phyloP scores from a whole-genome alignment of 2,329 filamentous ascomycete species.

The Colletotrichum acutatum region DNA sequence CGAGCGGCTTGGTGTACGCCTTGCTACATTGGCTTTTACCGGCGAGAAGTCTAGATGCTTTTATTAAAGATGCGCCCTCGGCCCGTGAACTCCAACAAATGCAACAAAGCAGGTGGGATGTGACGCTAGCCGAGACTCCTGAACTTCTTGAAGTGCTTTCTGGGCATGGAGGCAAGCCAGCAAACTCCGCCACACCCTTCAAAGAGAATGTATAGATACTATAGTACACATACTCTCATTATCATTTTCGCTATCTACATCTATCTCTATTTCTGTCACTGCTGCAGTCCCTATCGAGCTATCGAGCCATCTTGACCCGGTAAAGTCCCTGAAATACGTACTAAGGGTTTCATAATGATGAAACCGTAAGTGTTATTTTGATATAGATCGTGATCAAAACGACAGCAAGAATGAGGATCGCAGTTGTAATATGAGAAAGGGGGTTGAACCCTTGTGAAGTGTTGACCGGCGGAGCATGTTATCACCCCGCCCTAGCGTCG shows the following conservation, averaged over 20 bases:
- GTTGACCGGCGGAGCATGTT: no score
- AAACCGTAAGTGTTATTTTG: no score
- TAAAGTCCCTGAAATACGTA: no score
- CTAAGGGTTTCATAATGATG: no score
- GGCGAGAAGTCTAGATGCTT: constrained; percentile 40
- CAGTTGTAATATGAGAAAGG: no score
- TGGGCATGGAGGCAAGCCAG: background rate
- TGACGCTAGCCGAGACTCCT: constrained; percentile 35
- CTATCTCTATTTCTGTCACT: no score
- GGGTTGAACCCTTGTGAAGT: no score
- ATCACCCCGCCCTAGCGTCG: background rate
- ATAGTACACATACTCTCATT: rapidly evolving
- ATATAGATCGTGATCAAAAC: background rate
- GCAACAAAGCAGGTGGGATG: constrained; percentile 47
- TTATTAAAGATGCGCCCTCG: constrained; percentile 40
- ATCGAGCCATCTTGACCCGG: background rate
- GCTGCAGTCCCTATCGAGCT: background rate
- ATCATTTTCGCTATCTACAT: no score
- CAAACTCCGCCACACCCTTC: background rate
- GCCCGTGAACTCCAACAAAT: constrained; percentile 43
- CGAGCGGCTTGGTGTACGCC: constrained; percentile 46
- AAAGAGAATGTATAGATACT: constrained; percentile 1
- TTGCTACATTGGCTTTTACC: constrained; percentile 47
- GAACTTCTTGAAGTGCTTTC: constrained; percentile 4
- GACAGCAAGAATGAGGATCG: background rate